Percentiles rank a stretch among this genome's conserved stretches.
These are phyloP conservation scores for Triticum turgidum DNA, from an alignment of 176 grass and related monocot genomes.

Conservation along the genomic window DNA sequence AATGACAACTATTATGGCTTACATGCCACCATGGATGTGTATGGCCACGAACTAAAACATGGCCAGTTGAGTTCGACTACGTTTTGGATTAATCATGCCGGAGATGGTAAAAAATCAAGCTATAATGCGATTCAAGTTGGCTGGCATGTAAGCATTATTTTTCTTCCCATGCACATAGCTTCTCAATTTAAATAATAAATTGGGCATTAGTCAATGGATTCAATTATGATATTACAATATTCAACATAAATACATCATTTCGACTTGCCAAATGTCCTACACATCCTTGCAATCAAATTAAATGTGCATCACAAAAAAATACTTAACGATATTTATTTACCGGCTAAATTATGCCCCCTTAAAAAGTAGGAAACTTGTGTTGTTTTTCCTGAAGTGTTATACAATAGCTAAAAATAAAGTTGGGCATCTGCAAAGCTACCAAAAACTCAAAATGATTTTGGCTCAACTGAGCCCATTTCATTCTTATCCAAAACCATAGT, in stretches of 20 bases:
- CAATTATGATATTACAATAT: neutral
- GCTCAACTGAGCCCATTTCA: too few relatives aligned
- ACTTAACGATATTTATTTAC: too few relatives aligned
- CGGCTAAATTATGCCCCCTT: too few relatives aligned
- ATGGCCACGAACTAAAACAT: neutral
- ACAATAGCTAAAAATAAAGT: neutral
- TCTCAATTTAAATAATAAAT: neutral
- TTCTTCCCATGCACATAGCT: neutral
- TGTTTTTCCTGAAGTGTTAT: neutral
- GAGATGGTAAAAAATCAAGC: neutral
- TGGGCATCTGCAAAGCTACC: neutral
- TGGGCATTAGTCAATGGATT: neutral
- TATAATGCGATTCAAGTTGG: constrained; percentile 15
- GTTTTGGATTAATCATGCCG: neutral
- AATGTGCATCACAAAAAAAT: too few relatives aligned
- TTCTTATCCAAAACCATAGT: too few relatives aligned
- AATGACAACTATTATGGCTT: neutral
- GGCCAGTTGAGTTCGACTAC: neutral
- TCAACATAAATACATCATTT: neutral
- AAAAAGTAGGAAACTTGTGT: neutral
- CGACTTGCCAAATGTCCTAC: too few relatives aligned
- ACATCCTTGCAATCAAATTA: too few relatives aligned
- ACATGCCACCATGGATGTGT: neutral
- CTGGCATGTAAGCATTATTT: constrained; percentile 3
- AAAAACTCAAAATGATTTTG: neutral